These are phyloP conservation scores for Cicer arietinum DNA, from an alignment of 306 rosid species.

Conservation along the genomic window DNA sequence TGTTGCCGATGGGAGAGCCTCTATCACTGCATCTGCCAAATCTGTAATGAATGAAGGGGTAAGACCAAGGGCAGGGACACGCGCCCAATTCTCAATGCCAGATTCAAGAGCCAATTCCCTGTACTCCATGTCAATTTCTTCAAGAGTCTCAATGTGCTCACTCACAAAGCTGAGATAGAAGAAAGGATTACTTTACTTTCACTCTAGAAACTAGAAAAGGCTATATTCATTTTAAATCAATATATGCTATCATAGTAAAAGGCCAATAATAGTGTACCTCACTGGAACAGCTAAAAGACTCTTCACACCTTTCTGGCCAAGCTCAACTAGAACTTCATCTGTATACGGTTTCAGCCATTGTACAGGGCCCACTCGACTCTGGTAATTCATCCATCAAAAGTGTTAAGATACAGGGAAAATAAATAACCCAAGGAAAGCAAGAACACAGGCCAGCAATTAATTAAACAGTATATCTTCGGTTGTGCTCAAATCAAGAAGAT, in stretches of 20 bases:
- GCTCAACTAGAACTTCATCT: conserved; percentile 94
- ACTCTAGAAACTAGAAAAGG: conserved; percentile 9
- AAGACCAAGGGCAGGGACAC: conserved; percentile 95
- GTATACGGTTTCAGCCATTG: conserved; percentile 99
- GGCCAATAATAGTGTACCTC: conserved; percentile 58
- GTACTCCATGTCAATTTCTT: conserved; percentile 98
- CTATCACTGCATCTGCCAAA: conserved; percentile 90
- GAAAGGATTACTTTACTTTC: conserved; percentile 16
- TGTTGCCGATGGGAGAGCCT: conserved; percentile 90
- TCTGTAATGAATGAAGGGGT: conserved; percentile 85
- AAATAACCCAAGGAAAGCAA: conserved; percentile 30
- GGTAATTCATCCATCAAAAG: conserved; percentile 46
- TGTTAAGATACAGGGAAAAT: conserved; percentile 12
- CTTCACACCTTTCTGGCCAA: conserved; percentile 90
- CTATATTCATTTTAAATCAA: conserved; percentile 19
- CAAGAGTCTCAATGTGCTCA: conserved; percentile 98
- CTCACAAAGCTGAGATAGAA: conserved; percentile 82
- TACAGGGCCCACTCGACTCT: conserved; percentile 99
- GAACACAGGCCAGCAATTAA: conserved; percentile 1
- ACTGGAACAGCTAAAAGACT: conserved; percentile 98
- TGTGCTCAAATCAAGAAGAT: conserved; percentile 16
- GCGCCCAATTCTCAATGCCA: conserved; percentile 92
- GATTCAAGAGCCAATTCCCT: conserved; percentile 90
- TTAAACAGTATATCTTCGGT: conserved; percentile 12
- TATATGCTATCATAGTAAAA: conserved; percentile 2